Evolutionary conservation across 2,329 filamentous ascomycete genomes (phyloP), one percentile per base, ranked within the genome.

Genomic region (Emergomyces pasteurianus): DNA sequence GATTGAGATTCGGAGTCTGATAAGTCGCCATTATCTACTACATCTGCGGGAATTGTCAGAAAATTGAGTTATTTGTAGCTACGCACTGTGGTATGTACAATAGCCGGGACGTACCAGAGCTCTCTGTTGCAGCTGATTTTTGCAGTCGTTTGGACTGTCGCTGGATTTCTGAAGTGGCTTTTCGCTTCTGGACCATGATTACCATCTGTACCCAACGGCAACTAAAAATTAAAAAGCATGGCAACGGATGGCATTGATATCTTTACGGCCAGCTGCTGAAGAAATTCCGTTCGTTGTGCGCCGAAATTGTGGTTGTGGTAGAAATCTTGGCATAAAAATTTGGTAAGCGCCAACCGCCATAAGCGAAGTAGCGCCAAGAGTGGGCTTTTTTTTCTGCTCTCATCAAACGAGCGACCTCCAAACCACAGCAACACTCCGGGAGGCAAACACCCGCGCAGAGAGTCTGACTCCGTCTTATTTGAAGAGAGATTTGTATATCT

Each of bases 41-140:
- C 69, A 54, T 75, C 72, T 69, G 66, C 64, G 7, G 21, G 66
- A 65, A 4, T 64, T 63, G 36, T 69, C 74, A 76, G 82, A 77
- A 71, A 77, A 2, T 72, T 77, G 61, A 75, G 72, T 64, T 76
- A 77, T 52, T 69, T 60, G 66, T 63, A 46, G 53, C 31, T 42
- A 26, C 46, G 1, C 23, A 49, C 18, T 2, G 10, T 38, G 3
- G n/a, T 50, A 23, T 50, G 14, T 26, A 12, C 36, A 12, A 31
- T n/a, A 10, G 23, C 10, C 23, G 26, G 14, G 23, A 40, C 55
- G 46, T 69, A 74, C 72, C 72, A 34, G 66, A 67, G 63, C 66
- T 62, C 46, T 72, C 67, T 53, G 70, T 58, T 46, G 65, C 53
- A 34, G 64, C 62, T 59, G 67, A 67, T 61, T 68, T 73, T 52